Conservation (phyloP, 2,329 filamentous ascomycete genomes). For the Whalleya microplaca region DNA sequence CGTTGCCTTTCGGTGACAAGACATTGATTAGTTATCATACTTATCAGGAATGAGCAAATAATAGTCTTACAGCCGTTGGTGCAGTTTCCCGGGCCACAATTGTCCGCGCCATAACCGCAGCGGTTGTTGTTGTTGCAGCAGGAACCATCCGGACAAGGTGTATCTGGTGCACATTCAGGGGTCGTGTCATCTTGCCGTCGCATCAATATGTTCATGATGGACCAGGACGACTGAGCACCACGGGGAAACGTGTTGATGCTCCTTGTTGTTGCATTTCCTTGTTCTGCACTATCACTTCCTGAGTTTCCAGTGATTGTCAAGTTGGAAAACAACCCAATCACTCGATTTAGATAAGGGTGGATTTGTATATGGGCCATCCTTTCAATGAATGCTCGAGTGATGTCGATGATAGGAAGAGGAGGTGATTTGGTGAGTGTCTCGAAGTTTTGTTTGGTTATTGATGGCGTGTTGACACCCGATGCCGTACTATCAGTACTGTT, state of each 20-base stretch:
- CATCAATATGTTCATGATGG: not conserved
- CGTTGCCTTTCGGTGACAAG: conserved; percentile 1
- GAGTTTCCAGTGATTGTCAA: too few relatives aligned
- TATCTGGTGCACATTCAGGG: not conserved
- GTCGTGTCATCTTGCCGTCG: not conserved
- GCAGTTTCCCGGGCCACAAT: conserved; percentile 9
- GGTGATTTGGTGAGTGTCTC: not conserved
- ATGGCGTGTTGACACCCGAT: too few relatives aligned
- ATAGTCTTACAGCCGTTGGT: conserved; percentile 2
- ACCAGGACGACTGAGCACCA: too few relatives aligned
- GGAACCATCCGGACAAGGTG: conserved; percentile 3
- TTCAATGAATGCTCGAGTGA: conserved; percentile 2
- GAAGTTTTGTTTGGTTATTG: conserved; percentile 1
- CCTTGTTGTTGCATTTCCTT: too few relatives aligned
- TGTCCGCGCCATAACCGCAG: conserved; percentile 20
- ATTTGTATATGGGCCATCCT: not conserved
- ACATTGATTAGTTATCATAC: too few relatives aligned
- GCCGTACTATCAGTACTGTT: too few relatives aligned
- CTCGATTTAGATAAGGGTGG: not conserved
- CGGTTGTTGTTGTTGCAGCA: conserved; percentile 7
- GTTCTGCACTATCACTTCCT: too few relatives aligned
- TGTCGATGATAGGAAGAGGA: conserved; percentile 4
- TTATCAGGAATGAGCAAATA: not conserved
- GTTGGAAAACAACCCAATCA: too few relatives aligned
- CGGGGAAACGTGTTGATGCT: too few relatives aligned